Evolutionary conservation across 2,329 filamentous ascomycete species (phyloP), one percentile per base, ranked within the genome.

Genomic region (Fusarium sp.): DNA sequence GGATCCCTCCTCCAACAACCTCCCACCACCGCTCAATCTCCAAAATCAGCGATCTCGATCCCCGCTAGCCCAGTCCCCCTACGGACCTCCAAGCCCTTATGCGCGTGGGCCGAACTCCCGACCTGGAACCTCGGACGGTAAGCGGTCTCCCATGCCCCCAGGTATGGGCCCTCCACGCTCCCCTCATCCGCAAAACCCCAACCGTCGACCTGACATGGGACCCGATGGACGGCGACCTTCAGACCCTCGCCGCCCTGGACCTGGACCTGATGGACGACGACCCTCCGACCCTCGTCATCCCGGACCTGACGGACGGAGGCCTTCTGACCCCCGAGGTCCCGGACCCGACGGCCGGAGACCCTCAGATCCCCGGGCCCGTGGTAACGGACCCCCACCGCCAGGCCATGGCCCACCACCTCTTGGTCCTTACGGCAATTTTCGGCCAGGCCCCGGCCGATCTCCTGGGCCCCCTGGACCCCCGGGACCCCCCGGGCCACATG

Each of bases 1-100:
- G 66, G 79, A 81, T 71, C 81, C 79, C 62, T 74, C 82, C 50
- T 79, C 76, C 52, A 81, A 83, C 57, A 83, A 81, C 47, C 79
- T 85, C 25, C 84, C 85, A 25, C 81, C 84, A n/a, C 82, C 84
- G 9, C 81, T 84, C 65, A 82, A 83, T 76, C 80, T 82, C 54
- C 81, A 85, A 27, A 79, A 80, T 38, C 83, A 83, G 63, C 84
- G 82, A 68, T 85, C 87, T 42, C 84, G 82, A 74, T 87, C 87
- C 40, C 86, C 87, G 4, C 78, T 86, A 72, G 84, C 82, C 64
- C 82, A 83, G 52, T 74, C 82, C 64, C 73, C 79, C 64, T 76
- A 80, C 74, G 75, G 82, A 63, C 66, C 81, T 58, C 74, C 80
- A 62, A 80, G 79, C 75, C 75, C 81, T 68, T 69, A 84, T 74